These are phyloP conservation scores for Solanum piurae DNA, from an alignment of 257 asterid species.

Conservation along the genomic window DNA sequence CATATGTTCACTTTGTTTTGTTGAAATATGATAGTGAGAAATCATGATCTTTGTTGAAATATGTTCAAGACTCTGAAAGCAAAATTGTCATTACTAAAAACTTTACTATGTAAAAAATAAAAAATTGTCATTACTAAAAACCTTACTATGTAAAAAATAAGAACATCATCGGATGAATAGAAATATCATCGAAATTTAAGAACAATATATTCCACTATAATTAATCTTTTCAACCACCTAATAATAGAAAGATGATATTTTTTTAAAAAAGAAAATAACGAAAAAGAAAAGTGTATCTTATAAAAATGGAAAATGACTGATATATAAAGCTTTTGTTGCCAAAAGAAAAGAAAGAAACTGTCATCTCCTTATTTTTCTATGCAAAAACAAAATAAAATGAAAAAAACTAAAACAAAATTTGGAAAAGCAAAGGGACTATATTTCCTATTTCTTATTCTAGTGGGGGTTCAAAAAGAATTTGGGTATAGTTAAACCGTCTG, in stretches of 20 bases:
- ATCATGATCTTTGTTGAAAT: not conserved
- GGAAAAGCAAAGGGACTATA: not conserved
- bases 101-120: not conserved
- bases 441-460: not conserved
- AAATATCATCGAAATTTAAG: not conserved
- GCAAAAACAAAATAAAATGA: not conserved
- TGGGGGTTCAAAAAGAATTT: not conserved
- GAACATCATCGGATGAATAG: not conserved
- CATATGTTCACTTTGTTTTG: not conserved
- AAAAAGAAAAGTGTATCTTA: not conserved
- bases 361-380: not conserved
- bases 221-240: not conserved
- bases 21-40: not conserved
- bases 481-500: not conserved
- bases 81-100: not conserved
- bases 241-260: not conserved
- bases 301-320: no score
- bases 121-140: no score
- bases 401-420: not conserved
- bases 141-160: not conserved
- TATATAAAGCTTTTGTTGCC: not conserved
- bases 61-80: not conserved
- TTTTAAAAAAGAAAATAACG: not conserved
- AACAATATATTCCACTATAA: not conserved
- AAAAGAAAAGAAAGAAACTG: not conserved